These are phyloP conservation scores for Leishmania mexicana DNA, from an alignment of 208 protist genomes.

Conservation along the genomic window DNA sequence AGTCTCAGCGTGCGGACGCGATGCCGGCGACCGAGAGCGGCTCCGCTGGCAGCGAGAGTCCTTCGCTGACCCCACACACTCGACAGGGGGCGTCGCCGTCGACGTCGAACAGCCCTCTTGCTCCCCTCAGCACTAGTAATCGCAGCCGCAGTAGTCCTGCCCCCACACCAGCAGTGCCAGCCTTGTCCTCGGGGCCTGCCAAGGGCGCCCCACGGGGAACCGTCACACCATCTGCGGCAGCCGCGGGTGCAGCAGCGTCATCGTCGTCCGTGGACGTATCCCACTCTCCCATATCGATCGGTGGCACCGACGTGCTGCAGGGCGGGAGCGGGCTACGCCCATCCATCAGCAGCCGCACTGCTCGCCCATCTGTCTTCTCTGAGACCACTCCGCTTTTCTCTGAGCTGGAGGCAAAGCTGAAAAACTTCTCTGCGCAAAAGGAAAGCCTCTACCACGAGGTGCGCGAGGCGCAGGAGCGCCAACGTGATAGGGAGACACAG, in stretches of 20 bases:
- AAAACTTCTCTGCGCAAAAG: constrained; percentile 61
- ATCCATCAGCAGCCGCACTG: constrained; percentile 19
- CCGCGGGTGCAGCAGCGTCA: neutral
- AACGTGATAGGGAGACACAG: constrained; percentile 58
- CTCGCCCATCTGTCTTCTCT: constrained; percentile 34
- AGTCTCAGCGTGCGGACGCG: neutral
- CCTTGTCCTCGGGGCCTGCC: neutral
- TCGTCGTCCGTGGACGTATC: neutral
- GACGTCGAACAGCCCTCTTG: neutral
- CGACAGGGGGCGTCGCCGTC: neutral
- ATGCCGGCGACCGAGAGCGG: neutral
- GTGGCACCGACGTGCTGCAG: neutral
- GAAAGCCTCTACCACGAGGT: constrained; percentile 69
- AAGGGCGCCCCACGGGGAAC: constrained; percentile 14
- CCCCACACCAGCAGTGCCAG: neutral
- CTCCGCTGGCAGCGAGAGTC: neutral
- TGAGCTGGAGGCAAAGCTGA: constrained; percentile 59
- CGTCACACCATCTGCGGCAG: constrained; percentile 7
- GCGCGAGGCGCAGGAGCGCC: constrained; percentile 67
- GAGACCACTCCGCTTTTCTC: constrained; percentile 42
- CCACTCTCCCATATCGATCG: neutral
- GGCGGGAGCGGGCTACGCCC: constrained; percentile 13
- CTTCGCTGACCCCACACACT: neutral
- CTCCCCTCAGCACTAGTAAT: neutral
- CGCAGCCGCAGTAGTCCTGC: neutral